Conservation (phyloP, 2,329 filamentous ascomycete species). For the Calonectria pteridis region DNA sequence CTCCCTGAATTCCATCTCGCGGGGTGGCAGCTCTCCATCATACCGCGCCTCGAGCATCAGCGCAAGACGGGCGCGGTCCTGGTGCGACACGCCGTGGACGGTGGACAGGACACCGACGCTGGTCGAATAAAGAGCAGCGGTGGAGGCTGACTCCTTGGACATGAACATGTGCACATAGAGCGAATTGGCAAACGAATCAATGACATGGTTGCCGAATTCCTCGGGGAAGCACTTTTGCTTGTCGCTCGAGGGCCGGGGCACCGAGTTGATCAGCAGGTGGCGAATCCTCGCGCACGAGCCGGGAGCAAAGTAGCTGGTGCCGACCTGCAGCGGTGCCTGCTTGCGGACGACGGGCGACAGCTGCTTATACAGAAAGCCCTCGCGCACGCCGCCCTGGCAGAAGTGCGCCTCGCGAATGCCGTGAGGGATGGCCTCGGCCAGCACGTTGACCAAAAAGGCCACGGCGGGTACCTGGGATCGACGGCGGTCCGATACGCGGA, state of each 20-base stretch:
- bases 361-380: slow-evolving; percentile 72
- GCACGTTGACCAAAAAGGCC: slow-evolving; percentile 73
- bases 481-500: slow-evolving; percentile 74
- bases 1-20: slow-evolving; percentile 66
- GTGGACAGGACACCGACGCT: slow-evolving; percentile 73
- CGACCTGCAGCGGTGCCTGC: slow-evolving; percentile 70
- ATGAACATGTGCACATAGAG: slow-evolving; percentile 66
- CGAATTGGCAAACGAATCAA: slow-evolving; percentile 70
- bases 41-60: slow-evolving; percentile 75
- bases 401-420: slow-evolving; percentile 73
- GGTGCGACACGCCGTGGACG: slow-evolving; percentile 72
- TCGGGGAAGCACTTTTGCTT: slow-evolving; percentile 48
- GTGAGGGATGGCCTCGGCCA: slow-evolving; percentile 69
- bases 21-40: slow-evolving; percentile 70
- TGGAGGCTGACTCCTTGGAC: slow-evolving; percentile 66
- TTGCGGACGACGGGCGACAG: slow-evolving; percentile 61
- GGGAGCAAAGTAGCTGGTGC: slow-evolving; percentile 66
- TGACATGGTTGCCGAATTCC: slow-evolving; percentile 58
- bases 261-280: slow-evolving; percentile 59
- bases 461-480: slow-evolving; percentile 77
- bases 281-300: slow-evolving; percentile 60
- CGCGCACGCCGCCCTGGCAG: slow-evolving; percentile 78
- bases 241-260: slow-evolving; percentile 54
- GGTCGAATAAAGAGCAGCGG: slow-evolving; percentile 71
- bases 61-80: slow-evolving; percentile 70